Percentiles rank a stretch among this genome's conserved stretches.
phyloP scores from a whole-genome alignment of 2,329 filamentous ascomycete genomes.

The Penicillium sp. region DNA sequence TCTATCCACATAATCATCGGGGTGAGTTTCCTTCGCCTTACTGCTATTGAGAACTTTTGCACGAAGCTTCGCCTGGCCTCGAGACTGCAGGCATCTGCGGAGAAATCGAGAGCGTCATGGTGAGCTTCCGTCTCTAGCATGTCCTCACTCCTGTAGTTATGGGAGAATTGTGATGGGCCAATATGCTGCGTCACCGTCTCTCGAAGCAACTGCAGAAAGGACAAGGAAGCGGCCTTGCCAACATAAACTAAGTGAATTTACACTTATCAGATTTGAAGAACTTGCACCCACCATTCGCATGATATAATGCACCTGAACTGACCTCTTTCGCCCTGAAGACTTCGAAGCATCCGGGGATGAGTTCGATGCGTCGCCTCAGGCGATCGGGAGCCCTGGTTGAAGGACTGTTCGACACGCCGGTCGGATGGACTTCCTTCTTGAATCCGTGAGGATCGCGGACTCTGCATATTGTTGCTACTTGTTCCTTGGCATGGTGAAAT shows the following conservation, averaged over 20 bases:
- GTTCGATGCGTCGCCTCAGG: constrained; percentile 28
- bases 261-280: constrained; percentile 32
- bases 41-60: constrained; percentile 25
- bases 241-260: constrained; percentile 21
- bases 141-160: constrained; percentile 46
- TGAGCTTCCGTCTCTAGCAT: constrained; percentile 48
- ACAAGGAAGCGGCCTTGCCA: constrained; percentile 39
- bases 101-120: constrained; percentile 28
- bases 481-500: not conserved
- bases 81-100: constrained; percentile 26
- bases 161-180: constrained; percentile 50
- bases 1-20: not conserved
- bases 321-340: constrained; percentile 50
- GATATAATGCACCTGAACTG: not conserved
- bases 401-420: constrained; percentile 2
- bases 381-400: constrained; percentile 16
- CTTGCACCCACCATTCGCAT: too few species aligned
- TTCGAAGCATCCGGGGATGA: constrained; percentile 44
- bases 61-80: constrained; percentile 31
- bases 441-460: not conserved
- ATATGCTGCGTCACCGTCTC: constrained; percentile 45
- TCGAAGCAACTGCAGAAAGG: constrained; percentile 51
- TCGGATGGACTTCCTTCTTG: constrained; percentile 5
- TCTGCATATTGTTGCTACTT: constrained; percentile 2
- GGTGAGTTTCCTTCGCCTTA: constrained; percentile 9